Conservation (phyloP, 257 asterid genomes). For the Nicotiana tabacum region DNA sequence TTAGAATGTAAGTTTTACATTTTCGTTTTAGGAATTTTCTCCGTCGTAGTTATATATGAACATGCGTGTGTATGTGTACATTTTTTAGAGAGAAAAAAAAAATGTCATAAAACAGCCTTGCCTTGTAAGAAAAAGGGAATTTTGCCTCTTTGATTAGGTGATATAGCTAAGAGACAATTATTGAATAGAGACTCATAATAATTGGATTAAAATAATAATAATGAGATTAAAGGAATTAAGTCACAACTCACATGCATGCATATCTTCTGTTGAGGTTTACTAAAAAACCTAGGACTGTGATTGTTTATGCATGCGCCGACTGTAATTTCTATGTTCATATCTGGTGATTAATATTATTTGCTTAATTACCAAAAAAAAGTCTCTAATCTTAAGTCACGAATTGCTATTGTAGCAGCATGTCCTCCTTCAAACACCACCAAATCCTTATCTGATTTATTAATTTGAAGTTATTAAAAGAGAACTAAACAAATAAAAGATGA, state of each 20-base stretch:
- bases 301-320: too few species aligned
- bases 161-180: background rate
- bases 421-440: slow-evolving; percentile 89
- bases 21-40: background rate
- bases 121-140: background rate
- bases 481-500: background rate
- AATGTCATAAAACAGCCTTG: background rate
- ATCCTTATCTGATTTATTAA: slow-evolving; percentile 44
- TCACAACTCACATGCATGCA: too few species aligned
- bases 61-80: background rate
- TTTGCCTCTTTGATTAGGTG: background rate
- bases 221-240: too few species aligned
- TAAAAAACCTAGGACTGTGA: too few species aligned
- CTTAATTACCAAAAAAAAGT: too few species aligned
- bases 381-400: slow-evolving; percentile 32
- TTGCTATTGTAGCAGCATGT: slow-evolving; percentile 90
- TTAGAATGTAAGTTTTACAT: background rate
- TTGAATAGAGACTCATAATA: background rate
- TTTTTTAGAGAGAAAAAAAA: background rate
- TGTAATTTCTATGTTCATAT: too few species aligned
- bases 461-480: slow-evolving; percentile 14
- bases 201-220: background rate
- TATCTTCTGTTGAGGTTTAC: too few species aligned
- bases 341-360: too few species aligned
- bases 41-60: background rate